These are phyloP conservation scores for Narthecium ossifragum DNA, from an alignment of 106 monocot species.

Conservation along the genomic window DNA sequence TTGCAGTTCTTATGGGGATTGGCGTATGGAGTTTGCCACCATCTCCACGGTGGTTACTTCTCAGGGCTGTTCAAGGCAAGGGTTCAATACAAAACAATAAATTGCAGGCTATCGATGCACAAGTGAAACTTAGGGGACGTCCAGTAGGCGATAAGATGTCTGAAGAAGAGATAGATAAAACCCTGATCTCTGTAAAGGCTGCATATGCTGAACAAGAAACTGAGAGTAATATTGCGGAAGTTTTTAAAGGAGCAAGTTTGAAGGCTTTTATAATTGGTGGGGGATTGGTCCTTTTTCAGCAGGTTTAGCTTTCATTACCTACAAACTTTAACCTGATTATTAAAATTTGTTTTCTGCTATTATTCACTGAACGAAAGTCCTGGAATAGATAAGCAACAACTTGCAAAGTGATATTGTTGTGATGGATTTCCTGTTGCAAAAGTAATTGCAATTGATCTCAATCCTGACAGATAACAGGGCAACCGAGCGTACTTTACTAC, in stretches of 20 bases:
- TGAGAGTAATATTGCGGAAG: conserved; percentile 63
- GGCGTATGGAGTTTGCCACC: conserved; percentile 80
- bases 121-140: conserved; percentile 56
- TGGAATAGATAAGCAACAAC: no score
- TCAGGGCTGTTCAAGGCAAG: conserved; percentile 82
- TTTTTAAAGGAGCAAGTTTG: conserved; percentile 91
- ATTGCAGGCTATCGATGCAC: conserved; percentile 46
- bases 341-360: no score
- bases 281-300: conserved; percentile 95
- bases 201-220: conserved; percentile 54
- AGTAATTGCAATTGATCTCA: not conserved
- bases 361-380: no score
- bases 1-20: conserved; percentile 70
- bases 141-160: conserved; percentile 48
- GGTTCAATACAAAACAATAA: conserved; percentile 52
- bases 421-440: no score
- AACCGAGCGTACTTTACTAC: conserved; percentile 97
- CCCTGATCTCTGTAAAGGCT: conserved; percentile 57
- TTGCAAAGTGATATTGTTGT: no score
- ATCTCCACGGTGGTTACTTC: conserved; percentile 94
- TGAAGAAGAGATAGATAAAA: conserved; percentile 69
- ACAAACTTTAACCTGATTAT: no score
- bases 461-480: conserved; percentile 80
- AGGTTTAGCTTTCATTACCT: conserved; percentile 30
- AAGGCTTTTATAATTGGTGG: conserved; percentile 95